Evolutionary conservation across 2,329 filamentous ascomycete genomes (phyloP).

Genomic region (Phoma sp.): DNA sequence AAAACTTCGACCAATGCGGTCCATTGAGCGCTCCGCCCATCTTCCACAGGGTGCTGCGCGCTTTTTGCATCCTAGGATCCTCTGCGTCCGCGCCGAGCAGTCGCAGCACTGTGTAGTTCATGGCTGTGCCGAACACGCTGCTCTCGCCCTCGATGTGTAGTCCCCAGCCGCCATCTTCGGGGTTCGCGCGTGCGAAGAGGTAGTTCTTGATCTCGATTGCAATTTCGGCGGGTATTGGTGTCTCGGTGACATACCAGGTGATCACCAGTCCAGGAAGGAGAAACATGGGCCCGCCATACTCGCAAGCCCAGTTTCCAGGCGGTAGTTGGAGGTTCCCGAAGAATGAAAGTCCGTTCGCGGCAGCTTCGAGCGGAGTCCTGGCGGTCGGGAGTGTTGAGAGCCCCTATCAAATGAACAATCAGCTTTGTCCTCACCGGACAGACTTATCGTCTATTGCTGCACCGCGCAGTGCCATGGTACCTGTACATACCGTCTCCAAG

Average conservation of each 20-base stretch:
- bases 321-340: slow-evolving; percentile 89
- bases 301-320: slow-evolving; percentile 93
- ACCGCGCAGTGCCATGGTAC: background rate
- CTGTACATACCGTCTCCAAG: slow-evolving; percentile 70
- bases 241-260: slow-evolving; percentile 87
- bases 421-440: background rate
- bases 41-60: slow-evolving; percentile 80
- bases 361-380: slow-evolving; percentile 76
- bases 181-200: slow-evolving; percentile 82
- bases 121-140: slow-evolving; percentile 84
- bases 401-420: slow-evolving; percentile 59
- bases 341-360: slow-evolving; percentile 83
- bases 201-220: slow-evolving; percentile 92
- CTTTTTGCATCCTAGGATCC: slow-evolving; percentile 84
- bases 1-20: slow-evolving; percentile 98
- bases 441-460: background rate
- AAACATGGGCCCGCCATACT: slow-evolving; percentile 98
- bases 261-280: slow-evolving; percentile 85
- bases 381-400: slow-evolving; percentile 75
- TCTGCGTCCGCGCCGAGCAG: slow-evolving; percentile 84
- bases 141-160: slow-evolving; percentile 94
- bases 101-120: slow-evolving; percentile 86
- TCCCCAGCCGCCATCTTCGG: slow-evolving; percentile 95
- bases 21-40: slow-evolving; percentile 83
- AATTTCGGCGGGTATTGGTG: slow-evolving; percentile 80